A percentile compares a stretch with the other conserved stretches of the same genome.
Evolutionary conservation across 1,139 yeast species (phyloP).

Genomic region (Pneumocystis carinii): DNA sequence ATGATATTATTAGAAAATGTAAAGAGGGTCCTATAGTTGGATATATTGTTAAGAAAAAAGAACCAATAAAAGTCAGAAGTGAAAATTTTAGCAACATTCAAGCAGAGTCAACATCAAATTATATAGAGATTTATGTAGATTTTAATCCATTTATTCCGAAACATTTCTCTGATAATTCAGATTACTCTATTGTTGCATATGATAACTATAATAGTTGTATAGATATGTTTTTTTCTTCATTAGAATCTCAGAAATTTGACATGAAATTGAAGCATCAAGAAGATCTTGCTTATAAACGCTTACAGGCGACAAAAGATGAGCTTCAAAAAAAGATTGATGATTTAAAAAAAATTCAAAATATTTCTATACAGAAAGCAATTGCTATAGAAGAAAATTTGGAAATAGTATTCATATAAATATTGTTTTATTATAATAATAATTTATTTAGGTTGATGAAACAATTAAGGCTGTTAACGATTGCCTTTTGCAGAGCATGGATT

Average conservation of each 20-base stretch:
- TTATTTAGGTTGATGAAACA: slow-evolving; percentile 45
- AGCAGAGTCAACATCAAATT: slow-evolving; percentile 22
- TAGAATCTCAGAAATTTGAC: slow-evolving; percentile 68
- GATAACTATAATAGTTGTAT: slow-evolving; percentile 65
- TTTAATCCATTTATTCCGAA: slow-evolving; percentile 73
- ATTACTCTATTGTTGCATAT: slow-evolving; percentile 26
- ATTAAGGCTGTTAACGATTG: slow-evolving; percentile 49
- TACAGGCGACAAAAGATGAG: slow-evolving; percentile 61
- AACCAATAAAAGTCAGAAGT: slow-evolving; percentile 23
- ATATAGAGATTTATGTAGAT: slow-evolving; percentile 48
- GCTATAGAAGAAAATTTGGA: slow-evolving; percentile 57
- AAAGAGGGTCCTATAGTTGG: slow-evolving; percentile 34
- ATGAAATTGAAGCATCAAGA: slow-evolving; percentile 63
- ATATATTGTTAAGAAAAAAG: slow-evolving; percentile 45
- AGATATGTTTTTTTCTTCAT: slow-evolving; percentile 69
- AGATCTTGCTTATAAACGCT: slow-evolving; percentile 53
- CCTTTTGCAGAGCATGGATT: slow-evolving; percentile 79
- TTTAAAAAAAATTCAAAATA: slow-evolving; percentile 47
- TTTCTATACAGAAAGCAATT: slow-evolving; percentile 56
- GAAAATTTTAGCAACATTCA: slow-evolving; percentile 30
- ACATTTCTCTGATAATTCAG: slow-evolving; percentile 23
- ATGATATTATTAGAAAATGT: slow-evolving; percentile 24
- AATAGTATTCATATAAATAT: slow-evolving; percentile 16
- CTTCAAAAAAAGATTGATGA: slow-evolving; percentile 57
- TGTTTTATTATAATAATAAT: not conserved